Evolutionary conservation across 2,329 filamentous ascomycete genomes (phyloP), one percentile per base, ranked within the genome.

Genomic region (Ilyonectria mors-panacis): DNA sequence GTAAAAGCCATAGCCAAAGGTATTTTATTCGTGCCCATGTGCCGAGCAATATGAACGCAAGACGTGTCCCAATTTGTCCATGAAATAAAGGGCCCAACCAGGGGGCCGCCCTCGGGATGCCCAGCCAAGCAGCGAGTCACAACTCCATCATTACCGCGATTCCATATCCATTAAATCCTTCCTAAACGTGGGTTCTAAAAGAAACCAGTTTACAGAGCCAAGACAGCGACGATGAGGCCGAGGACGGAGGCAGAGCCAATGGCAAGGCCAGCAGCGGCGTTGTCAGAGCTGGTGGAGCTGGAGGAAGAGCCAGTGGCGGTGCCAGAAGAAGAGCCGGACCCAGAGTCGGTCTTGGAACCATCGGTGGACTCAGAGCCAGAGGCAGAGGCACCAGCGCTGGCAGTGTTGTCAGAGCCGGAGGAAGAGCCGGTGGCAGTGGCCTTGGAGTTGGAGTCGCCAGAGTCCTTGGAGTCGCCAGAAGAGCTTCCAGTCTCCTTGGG

Each of bases 181-280:
- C 58, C 44, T 54, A 64, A 69, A 67, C 53, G 23, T 19, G 63
- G 51, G 26, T 51, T 45, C 35, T 37, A 19, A 21, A 57, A 59
- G 51, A 44, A 56, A 48, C 58, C 63, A 65, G 67, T 76, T 83
- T 86, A 89, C 75, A 89, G 75, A 73, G 85, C 85, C 62, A 88
- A 70, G 68, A 88, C 72, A 64, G 85, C 87, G 70, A 82, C 86
- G 26, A 85, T 26, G 63, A 87, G 78, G 70, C 85, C 87, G 60
- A 87, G 67, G 19, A 88, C 58, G 39, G 83, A 84, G 23, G 81
- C 81, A 26, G 84, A 82, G 42, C 83, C 81, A 35, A 81, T 77
- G 54, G 80, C 76, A 44, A 85, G 68, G 53, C 75, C 73, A 17
- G 77, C 75, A 19, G 81, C 83, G 28, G 77, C 81, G 63, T 73